These are phyloP conservation scores for Chaetomium sp. DNA, from an alignment of 2,329 filamentous ascomycete genomes.

Conservation along the genomic window DNA sequence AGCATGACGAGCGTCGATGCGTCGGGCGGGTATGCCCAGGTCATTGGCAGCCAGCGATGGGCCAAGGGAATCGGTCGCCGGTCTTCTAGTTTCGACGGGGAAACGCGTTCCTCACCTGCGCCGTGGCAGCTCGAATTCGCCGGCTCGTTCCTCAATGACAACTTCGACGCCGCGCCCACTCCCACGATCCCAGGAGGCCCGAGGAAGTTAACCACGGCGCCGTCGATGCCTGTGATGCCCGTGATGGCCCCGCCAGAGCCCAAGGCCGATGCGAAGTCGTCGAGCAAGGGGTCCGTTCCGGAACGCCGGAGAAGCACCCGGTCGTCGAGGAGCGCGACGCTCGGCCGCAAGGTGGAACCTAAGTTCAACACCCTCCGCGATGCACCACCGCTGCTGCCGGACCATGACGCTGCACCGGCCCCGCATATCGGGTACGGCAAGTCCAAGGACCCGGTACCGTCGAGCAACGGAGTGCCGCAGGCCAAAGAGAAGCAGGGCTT, in stretches of 20 bases:
- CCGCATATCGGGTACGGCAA: conserved; percentile 55
- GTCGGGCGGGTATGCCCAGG: conserved; percentile 45
- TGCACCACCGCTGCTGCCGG: conserved; percentile 29
- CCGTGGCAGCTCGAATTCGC: conserved; percentile 45
- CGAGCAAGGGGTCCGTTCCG: conserved; percentile 27
- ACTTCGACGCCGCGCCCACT: conserved; percentile 75
- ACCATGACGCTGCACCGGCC: conserved; percentile 50
- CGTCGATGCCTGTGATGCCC: conserved; percentile 32
- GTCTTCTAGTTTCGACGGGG: conserved; percentile 71
- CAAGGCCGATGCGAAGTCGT: conserved; percentile 30
- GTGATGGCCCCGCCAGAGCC: conserved; percentile 36
- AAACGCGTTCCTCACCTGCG: conserved; percentile 32
- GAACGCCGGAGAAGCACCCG: conserved; percentile 53
- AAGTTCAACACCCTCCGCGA: conserved; percentile 24
- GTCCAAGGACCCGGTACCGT: conserved; percentile 44
- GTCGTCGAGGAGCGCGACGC: conserved; percentile 47
- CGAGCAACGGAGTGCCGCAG: conserved; percentile 33
- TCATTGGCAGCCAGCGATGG: conserved; percentile 53
- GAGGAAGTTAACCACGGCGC: conserved; percentile 39
- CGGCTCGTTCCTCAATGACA: conserved; percentile 42
- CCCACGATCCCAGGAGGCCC: conserved; percentile 79
- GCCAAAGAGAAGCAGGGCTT: conserved; percentile 73
- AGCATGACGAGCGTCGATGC: conserved; percentile 60
- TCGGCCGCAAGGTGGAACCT: conserved; percentile 27
- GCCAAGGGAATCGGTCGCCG: conserved; percentile 46